Evolutionary conservation across 345 rosid genomes (phyloP).

Genomic region (rapeseed (Brassica napus)): Da-Ae NC_063436.1:12379001-12379500

Average conservation of each 20-base stretch:
- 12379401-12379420: not conserved
- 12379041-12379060: constrained; percentile 34
- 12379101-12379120: constrained; percentile 40
- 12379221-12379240: constrained; percentile 2
- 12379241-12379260: not conserved
- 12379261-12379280: not conserved
- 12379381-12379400: not conserved
- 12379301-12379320: not conserved
- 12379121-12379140: constrained; percentile 33
- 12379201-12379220: not conserved
- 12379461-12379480: not conserved
- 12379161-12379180: not conserved
- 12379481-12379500: not conserved
- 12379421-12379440: not conserved
- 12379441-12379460: not conserved
- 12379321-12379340: constrained; percentile 10
- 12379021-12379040: constrained; percentile 31
- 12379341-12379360: not conserved
- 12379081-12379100: constrained; percentile 33
- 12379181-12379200: constrained; percentile 1
- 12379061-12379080: constrained; percentile 27
- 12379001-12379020: not conserved
- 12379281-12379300: constrained; percentile 25
- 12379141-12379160: constrained; percentile 29
- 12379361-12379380: not conserved